Evolutionary conservation across 2,329 filamentous ascomycete genomes (phyloP).

Genomic region (Gremmenia infestans): DNA sequence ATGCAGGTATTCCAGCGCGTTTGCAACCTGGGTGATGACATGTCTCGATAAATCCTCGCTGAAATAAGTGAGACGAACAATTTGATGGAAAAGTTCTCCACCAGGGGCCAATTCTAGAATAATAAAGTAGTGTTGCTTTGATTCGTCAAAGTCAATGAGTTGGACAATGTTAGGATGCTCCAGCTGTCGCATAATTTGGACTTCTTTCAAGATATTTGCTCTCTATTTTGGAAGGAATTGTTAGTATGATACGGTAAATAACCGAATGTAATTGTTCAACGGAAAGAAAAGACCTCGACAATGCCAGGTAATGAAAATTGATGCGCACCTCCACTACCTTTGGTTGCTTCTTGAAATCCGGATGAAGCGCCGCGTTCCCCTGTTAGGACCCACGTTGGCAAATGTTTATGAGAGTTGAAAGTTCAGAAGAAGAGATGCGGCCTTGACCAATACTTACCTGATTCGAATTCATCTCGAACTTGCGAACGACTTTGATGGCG

Average conservation of each 20-base stretch:
- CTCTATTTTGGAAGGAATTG: constrained; percentile 50
- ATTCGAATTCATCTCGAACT: constrained; percentile 97
- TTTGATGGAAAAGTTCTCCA: constrained; percentile 96
- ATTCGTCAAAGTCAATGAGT: constrained; percentile 90
- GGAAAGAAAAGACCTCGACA: constrained; percentile 25
- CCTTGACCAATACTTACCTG: constrained; percentile 67
- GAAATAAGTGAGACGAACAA: constrained; percentile 96
- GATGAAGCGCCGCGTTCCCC: constrained; percentile 90
- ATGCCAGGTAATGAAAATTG: constrained; percentile 25
- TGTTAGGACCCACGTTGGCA: constrained; percentile 58
- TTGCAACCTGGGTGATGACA: constrained; percentile 92
- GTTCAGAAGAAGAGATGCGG: constrained; percentile 26
- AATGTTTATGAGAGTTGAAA: constrained; percentile 31
- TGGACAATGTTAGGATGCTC: constrained; percentile 96
- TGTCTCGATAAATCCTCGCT: constrained; percentile 93
- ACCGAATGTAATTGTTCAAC: neutral
- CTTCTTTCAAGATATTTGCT: constrained; percentile 96
- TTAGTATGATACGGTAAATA: constrained; percentile 5
- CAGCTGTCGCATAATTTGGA: constrained; percentile 96
- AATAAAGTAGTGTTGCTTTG: constrained; percentile 94
- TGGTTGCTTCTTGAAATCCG: constrained; percentile 90
- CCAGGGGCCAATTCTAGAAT: constrained; percentile 91
- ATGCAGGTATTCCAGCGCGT: constrained; percentile 88
- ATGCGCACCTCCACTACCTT: constrained; percentile 94
- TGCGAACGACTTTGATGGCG: constrained; percentile 97